phyloP scores from a whole-genome alignment of 768 basidiomycete genomes.

The Paxillus ammoniavirescens region DNA sequence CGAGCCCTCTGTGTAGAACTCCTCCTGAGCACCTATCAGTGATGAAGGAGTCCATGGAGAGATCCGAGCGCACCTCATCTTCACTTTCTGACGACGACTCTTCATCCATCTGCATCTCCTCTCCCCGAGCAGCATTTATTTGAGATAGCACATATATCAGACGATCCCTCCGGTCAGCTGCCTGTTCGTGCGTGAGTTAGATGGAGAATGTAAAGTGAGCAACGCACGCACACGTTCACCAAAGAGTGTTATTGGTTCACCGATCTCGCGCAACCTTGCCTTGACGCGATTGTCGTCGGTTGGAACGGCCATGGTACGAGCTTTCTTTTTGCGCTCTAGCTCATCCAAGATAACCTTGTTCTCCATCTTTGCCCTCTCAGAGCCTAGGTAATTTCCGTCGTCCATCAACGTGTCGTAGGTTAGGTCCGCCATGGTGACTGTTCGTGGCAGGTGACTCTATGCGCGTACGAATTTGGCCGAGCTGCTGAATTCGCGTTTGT shows the following conservation, averaged over 20 bases:
- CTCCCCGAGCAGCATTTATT: slow-evolving; percentile 86
- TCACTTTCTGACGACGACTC: slow-evolving; percentile 69
- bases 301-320: slow-evolving; percentile 89
- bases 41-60: not conserved
- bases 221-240: slow-evolving; percentile 85
- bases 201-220: not conserved
- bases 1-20: slow-evolving; percentile 93
- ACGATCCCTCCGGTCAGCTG: slow-evolving; percentile 94
- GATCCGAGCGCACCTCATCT: slow-evolving; percentile 57
- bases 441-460: not conserved
- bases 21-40: slow-evolving; percentile 52
- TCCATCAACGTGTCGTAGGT: slow-evolving; percentile 75
- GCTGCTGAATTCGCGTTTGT: slow-evolving; percentile 24
- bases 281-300: slow-evolving; percentile 96
- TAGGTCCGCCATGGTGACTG: slow-evolving; percentile 62
- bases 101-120: slow-evolving; percentile 72
- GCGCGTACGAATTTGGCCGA: slow-evolving; percentile 15
- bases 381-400: slow-evolving; percentile 72
- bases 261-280: slow-evolving; percentile 85
- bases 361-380: slow-evolving; percentile 73
- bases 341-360: slow-evolving; percentile 90
- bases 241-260: slow-evolving; percentile 96
- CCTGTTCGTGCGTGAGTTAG: slow-evolving; percentile 45
- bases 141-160: slow-evolving; percentile 92
- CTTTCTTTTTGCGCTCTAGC: slow-evolving; percentile 96